These are phyloP conservation scores for Cyclostephanos tholiformis DNA, from an alignment of 108 stramenopile species.

Conservation along the genomic window DNA sequence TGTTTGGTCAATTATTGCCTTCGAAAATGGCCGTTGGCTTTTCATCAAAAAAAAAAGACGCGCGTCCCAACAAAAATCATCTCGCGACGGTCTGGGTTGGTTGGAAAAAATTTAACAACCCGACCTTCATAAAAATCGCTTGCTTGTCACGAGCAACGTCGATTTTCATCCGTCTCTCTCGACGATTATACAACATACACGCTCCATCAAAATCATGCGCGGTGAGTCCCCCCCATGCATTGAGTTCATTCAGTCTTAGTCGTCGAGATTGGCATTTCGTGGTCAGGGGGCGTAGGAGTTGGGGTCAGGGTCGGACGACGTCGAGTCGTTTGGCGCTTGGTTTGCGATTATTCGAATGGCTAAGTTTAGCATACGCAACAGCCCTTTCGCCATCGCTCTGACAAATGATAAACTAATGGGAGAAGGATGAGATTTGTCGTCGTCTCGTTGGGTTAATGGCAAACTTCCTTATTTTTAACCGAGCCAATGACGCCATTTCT, in stretches of 20 bases:
- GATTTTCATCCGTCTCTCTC: constrained; percentile 8
- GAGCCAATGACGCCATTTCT: constrained; percentile 1
- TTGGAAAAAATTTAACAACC: too few relatives aligned
- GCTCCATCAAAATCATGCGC: constrained; percentile 30
- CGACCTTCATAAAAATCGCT: too few relatives aligned
- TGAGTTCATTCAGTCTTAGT: too few relatives aligned
- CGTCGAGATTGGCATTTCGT: background rate
- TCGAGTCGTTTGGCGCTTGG: background rate
- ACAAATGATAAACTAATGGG: too few relatives aligned
- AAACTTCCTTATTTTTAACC: background rate
- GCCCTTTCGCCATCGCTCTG: too few relatives aligned
- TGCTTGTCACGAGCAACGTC: constrained; percentile 30
- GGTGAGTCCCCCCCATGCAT: constrained; percentile 38
- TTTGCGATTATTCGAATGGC: background rate
- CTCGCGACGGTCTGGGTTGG: too few relatives aligned
- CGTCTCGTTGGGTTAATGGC: constrained; percentile 4
- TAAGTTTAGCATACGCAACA: too few relatives aligned
- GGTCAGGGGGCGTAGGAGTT: too few relatives aligned
- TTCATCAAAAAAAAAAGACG: too few relatives aligned
- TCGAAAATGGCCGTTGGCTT: too few relatives aligned
- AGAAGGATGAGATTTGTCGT: background rate
- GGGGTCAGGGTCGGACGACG: background rate
- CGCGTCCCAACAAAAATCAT: too few relatives aligned
- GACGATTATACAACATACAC: constrained; percentile 12
- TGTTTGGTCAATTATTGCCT: too few relatives aligned